phyloP scores from a whole-genome alignment of 495 filamentous ascomycete genomes.

The Aspergillus funiculosus region DNA sequence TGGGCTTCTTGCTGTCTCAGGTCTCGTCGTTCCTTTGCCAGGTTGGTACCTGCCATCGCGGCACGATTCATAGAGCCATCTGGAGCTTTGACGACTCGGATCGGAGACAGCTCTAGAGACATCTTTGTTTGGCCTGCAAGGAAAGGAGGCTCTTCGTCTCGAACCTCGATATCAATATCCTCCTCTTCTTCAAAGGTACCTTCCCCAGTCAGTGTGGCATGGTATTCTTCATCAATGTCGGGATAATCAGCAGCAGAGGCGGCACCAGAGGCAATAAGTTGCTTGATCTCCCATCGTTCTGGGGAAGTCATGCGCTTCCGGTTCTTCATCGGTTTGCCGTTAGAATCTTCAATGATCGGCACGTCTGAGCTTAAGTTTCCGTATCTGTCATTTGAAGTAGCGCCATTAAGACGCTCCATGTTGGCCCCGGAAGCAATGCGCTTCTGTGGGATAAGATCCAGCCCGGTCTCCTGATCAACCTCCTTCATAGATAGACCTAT shows the following conservation, averaged over 20 bases:
- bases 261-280: slow-evolving; percentile 90
- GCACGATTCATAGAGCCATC: slow-evolving; percentile 94
- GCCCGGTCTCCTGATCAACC: slow-evolving; percentile 85
- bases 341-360: slow-evolving; percentile 60
- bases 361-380: slow-evolving; percentile 54
- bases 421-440: slow-evolving; percentile 89
- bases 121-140: slow-evolving; percentile 94
- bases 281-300: slow-evolving; percentile 94
- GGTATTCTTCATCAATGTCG: slow-evolving; percentile 90
- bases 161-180: slow-evolving; percentile 94
- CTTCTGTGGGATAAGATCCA: slow-evolving; percentile 74
- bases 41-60: slow-evolving; percentile 81
- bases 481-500: slow-evolving; percentile 96
- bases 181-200: slow-evolving; percentile 91
- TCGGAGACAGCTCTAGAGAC: slow-evolving; percentile 87
- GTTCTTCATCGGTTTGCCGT: slow-evolving; percentile 49
- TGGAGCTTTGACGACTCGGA: slow-evolving; percentile 92
- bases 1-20: slow-evolving; percentile 82
- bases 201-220: slow-evolving; percentile 78
- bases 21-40: slow-evolving; percentile 90
- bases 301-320: slow-evolving; percentile 94
- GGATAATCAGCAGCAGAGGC: slow-evolving; percentile 88
- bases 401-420: slow-evolving; percentile 68
- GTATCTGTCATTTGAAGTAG: slow-evolving; percentile 44
- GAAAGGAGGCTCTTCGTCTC: slow-evolving; percentile 95